A percentile compares a stretch with the other conserved stretches of the same genome.
Conservation (phyloP, 2,329 filamentous ascomycete genomes). For the Arthrobotrys sphaeroides region DNA sequence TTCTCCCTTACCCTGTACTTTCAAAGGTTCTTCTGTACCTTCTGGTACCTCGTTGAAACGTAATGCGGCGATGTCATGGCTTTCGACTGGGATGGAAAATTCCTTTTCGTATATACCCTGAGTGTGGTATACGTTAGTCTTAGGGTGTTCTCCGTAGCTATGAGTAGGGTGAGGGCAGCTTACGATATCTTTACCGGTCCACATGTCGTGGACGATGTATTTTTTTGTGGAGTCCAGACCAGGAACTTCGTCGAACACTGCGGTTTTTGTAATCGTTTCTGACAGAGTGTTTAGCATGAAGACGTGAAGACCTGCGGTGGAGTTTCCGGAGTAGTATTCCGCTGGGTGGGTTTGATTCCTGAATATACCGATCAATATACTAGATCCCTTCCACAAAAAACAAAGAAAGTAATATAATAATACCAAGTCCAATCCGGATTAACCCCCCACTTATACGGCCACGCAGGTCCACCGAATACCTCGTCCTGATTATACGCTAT, state of each 20-base stretch:
- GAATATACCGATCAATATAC: background rate
- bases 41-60: constrained; percentile 26
- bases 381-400: background rate
- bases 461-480: constrained; percentile 61
- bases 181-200: constrained; percentile 60
- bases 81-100: constrained; percentile 29
- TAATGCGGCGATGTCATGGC: constrained; percentile 46
- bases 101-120: constrained; percentile 33
- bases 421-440: constrained; percentile 65
- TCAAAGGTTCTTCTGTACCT: background rate
- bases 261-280: constrained; percentile 60
- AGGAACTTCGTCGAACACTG: constrained; percentile 64
- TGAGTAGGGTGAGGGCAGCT: background rate
- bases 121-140: background rate
- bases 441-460: constrained; percentile 64
- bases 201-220: constrained; percentile 64
- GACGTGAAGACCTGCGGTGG: constrained; percentile 63
- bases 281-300: constrained; percentile 65
- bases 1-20: constrained; percentile 22
- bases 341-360: constrained; percentile 64
- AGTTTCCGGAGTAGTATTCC: constrained; percentile 65
- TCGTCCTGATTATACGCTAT: constrained; percentile 64
- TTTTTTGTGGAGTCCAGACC: constrained; percentile 58
- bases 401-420: constrained; percentile 44
- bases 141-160: background rate